phyloP scores from a whole-genome alignment of 2,329 filamentous ascomycete species.

The Aspergillus arachidicola region DNA sequence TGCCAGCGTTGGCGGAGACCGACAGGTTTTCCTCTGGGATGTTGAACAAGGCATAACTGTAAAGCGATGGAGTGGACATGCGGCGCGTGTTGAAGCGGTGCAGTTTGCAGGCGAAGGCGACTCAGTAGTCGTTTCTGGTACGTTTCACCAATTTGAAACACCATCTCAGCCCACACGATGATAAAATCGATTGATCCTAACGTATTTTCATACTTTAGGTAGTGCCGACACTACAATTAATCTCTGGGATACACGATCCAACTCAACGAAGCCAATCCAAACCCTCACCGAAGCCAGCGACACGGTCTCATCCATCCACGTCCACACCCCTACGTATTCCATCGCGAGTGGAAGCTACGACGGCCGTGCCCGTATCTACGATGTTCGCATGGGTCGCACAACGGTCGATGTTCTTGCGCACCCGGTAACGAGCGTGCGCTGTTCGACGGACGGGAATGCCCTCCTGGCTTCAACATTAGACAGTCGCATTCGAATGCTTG shows the following conservation, averaged over 20 bases:
- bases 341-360: conserved; percentile 81
- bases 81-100: conserved; percentile 74
- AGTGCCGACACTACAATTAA: conserved; percentile 48
- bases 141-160: neutral
- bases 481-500: conserved; percentile 76
- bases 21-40: conserved; percentile 92
- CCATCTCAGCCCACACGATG: neutral
- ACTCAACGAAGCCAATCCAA: conserved; percentile 46
- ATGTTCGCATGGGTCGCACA: conserved; percentile 73
- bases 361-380: conserved; percentile 78
- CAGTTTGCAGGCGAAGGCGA: conserved; percentile 77
- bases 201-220: conserved; percentile 29
- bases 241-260: conserved; percentile 46
- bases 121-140: conserved; percentile 67
- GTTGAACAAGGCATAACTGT: conserved; percentile 78
- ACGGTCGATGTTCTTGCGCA: conserved; percentile 68
- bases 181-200: neutral
- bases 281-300: conserved; percentile 45
- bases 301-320: conserved; percentile 44
- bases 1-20: conserved; percentile 85
- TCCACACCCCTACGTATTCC: conserved; percentile 43
- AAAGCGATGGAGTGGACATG: conserved; percentile 73
- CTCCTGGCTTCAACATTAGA: conserved; percentile 77
- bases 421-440: conserved; percentile 73
- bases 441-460: conserved; percentile 73